Percentiles rank a stretch among this genome's conserved stretches.
phyloP scores from a whole-genome alignment of 2,329 filamentous ascomycete species.

The Rhynchosporium agropyri region DNA sequence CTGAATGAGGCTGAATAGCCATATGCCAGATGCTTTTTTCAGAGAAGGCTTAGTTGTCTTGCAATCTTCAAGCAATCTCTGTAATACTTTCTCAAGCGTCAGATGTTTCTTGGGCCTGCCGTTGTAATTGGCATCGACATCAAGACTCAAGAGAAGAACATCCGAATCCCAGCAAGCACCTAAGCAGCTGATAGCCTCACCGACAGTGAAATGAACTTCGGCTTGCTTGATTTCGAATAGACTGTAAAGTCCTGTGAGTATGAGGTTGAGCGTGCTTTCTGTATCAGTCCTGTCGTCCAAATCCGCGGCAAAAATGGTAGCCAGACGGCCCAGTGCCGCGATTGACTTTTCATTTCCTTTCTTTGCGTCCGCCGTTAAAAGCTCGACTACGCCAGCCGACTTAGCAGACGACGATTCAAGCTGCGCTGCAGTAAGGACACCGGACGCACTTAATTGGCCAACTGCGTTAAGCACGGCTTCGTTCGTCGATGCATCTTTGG shows the following conservation, averaged over 20 bases:
- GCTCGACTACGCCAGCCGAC: constrained; percentile 52
- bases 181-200: constrained; percentile 81
- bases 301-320: constrained; percentile 60
- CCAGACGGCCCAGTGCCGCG: constrained; percentile 75
- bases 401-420: constrained; percentile 33
- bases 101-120: constrained; percentile 47
- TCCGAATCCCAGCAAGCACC: constrained; percentile 83
- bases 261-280: constrained; percentile 49
- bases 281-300: constrained; percentile 42
- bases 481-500: constrained; percentile 58
- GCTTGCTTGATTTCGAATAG: constrained; percentile 83
- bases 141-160: constrained; percentile 72
- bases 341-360: constrained; percentile 83
- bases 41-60: constrained; percentile 85
- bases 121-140: constrained; percentile 63
- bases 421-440: constrained; percentile 46
- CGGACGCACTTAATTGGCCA: constrained; percentile 63
- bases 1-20: constrained; percentile 89
- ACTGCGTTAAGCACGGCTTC: constrained; percentile 60
- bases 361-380: constrained; percentile 70
- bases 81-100: constrained; percentile 49
- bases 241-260: constrained; percentile 70
- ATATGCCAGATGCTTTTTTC: constrained; percentile 90
- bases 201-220: constrained; percentile 88
- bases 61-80: constrained; percentile 76